Conservation (phyloP, 2,329 filamentous ascomycete species). For the Mariannaea sp. region DNA sequence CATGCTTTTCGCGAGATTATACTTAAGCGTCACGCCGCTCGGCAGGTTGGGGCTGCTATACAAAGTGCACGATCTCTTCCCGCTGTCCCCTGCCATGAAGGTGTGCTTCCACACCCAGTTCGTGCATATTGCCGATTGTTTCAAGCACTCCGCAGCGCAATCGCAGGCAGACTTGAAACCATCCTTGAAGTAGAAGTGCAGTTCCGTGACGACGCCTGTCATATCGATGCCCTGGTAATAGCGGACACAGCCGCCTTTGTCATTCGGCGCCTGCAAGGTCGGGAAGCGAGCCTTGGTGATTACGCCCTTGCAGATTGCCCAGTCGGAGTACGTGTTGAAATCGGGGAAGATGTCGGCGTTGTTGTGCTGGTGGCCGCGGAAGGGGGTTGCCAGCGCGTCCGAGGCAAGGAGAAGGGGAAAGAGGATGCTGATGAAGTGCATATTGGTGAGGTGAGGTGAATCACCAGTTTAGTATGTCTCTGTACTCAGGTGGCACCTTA, state of each 20-base stretch:
- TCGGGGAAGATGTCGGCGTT: conserved; percentile 4
- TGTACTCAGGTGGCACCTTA: too few species aligned
- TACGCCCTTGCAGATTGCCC: conserved; percentile 17
- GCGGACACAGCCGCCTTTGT: conserved; percentile 19
- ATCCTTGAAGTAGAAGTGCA: conserved; percentile 19
- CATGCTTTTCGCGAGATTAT: conserved; percentile 5
- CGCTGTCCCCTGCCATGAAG: conserved; percentile 5
- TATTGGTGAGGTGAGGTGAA: too few species aligned
- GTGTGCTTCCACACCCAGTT: conserved; percentile 26
- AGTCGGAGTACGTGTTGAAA: conserved; percentile 1
- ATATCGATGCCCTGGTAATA: conserved; percentile 23
- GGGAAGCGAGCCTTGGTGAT: conserved; percentile 19
- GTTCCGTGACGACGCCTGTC: conserved; percentile 21
- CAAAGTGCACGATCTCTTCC: conserved; percentile 12
- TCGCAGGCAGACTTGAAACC: conserved; percentile 13
- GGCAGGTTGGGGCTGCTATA: conserved; percentile 20
- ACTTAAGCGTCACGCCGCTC: conserved; percentile 10
- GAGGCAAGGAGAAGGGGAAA: too few species aligned
- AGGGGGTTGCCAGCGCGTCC: too few species aligned
- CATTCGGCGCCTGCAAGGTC: conserved; percentile 12
- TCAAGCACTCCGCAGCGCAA: conserved; percentile 9
- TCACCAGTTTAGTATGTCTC: too few species aligned
- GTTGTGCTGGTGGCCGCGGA: too few species aligned
- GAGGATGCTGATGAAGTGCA: too few species aligned
- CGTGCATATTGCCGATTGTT: neutral